phyloP scores from a whole-genome alignment of 352 stramenopile genomes.

The Poterioochromonas sp. region DNA sequence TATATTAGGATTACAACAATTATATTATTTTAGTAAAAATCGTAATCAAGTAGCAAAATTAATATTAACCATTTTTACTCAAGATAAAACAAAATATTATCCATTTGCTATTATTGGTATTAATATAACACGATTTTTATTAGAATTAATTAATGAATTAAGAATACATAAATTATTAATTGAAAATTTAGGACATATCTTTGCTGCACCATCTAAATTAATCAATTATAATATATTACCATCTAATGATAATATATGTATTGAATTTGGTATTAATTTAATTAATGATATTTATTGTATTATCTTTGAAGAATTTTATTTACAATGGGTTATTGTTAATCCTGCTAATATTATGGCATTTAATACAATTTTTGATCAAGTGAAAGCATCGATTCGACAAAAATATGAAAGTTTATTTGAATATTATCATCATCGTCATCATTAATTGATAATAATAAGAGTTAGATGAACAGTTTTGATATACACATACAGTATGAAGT shows the following conservation, averaged over 20 bases:
- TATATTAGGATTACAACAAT: constrained; percentile 18
- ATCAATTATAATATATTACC: background rate
- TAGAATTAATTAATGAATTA: constrained; percentile 26
- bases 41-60: background rate
- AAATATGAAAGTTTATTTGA: too few relatives aligned
- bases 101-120: constrained; percentile 28
- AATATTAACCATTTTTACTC: background rate
- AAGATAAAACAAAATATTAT: background rate
- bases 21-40: constrained; percentile 24
- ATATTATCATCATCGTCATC: too few relatives aligned
- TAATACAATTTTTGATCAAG: constrained; percentile 5
- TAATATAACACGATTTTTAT: constrained; percentile 32
- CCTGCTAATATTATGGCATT: constrained; percentile 16
- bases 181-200: background rate
- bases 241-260: constrained; percentile 21
- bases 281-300: constrained; percentile 30
- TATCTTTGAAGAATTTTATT: constrained; percentile 32
- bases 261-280: background rate
- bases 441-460: too few relatives aligned
- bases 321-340: constrained; percentile 8
- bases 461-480: too few relatives aligned
- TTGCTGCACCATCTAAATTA: background rate
- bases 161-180: background rate
- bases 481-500: too few relatives aligned
- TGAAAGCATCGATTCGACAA: background rate